Base-by-base conservation (phyloP, 306 rosid species). In the Trifolium pratense region DNA sequence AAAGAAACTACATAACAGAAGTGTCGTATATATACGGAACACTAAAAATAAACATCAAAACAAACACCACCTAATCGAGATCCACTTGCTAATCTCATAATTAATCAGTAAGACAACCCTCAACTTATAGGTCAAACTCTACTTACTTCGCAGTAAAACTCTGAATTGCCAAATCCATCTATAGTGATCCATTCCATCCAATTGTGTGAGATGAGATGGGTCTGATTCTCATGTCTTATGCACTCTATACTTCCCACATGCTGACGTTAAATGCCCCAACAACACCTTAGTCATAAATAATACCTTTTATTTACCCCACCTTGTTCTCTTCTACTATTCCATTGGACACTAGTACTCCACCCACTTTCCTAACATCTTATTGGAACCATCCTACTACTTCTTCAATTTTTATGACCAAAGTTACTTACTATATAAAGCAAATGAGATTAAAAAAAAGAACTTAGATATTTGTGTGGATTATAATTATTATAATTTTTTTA, bases 181-280 rank as follows among this genome's bases (percentile, higher is more conserved):
- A n/a, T n/a, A n/a, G n/a, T n/a, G n/a, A n/a, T n/a, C n/a, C n/a
- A n/a, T n/a, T n/a, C n/a, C n/a, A n/a, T n/a, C n/a, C n/a, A n/a
- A n/a, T 29, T 29, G 16, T 75, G 80, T 70, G 70, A 75, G 77
- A 23, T 79, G 49, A 56, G 71, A 74, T 10, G 15, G 48, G 68
- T 63, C 29, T 63, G 49, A 75, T 75, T 75, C 80, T 75, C 17
- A 69, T 75, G 73, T 75, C 64, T 80, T 68, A 29, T 29, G 32
- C 32, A 43, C 64, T 52, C 55, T 49, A 23, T 48, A 74, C 71
- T 59, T 42, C 58, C 57, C 84, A 80, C 84, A 75, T 81, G 84
- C 78, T 81, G 16, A 70, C 78, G 78, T 80, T 81, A 81, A 37
- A 70, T 75, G 70, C 39, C 59, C 78, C 84, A 81, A 70, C 80